Base-by-base conservation (phyloP, 441 rosid genomes). In the Euphorbia celastroides region DNA sequence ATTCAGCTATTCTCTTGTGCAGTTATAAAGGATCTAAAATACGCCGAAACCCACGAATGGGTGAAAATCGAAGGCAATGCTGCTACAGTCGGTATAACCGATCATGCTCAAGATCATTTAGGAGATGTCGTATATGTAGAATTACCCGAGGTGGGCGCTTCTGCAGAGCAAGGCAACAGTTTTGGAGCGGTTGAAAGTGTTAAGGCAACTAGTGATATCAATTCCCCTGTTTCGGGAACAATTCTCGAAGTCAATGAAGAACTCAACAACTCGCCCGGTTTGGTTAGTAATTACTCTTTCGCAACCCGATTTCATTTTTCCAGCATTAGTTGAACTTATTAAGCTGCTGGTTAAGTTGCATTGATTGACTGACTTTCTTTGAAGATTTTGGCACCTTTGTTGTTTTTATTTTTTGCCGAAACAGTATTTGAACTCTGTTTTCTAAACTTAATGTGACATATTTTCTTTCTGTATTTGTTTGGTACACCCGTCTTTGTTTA, bases 171-270 rank as follows among this genome's bases (percentile, higher is more conserved):
- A 25, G 99, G 94, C 23, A 75, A 66, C 64, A 61, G 92, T 70
- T 94, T 94, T 70, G 97, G 99, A 9, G 97, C 99, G 1, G 96
- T 94, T 42, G 97, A 94, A 75, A 94, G 99, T 69, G 99, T 94
- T 61, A 94, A 94, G 85, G 99, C 99, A 34, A 87, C 97, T 2
- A 94, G 99, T 64, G 97, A 89, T 81, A 67, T 94, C 46, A 75
- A 81, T 73, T 91, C 96, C 57, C 99, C 99, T 31, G 82, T 94
- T 74, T 94, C 97, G 0, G 97, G 97, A 48, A 86, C 72, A 32
- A 94, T 94, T 22, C 74, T 86, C 46, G 89, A 82, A 73, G 87
- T 91, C 67, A 94, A 94, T 58, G 83, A 78, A 68, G 82, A 77
- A 55, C 88, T 94, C 34, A 79, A 20, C 8, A 56, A 22, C 34